Evolutionary conservation across 1,284 basidiomycete species (phyloP).

Genomic region (Ustilago loliicola): DNA sequence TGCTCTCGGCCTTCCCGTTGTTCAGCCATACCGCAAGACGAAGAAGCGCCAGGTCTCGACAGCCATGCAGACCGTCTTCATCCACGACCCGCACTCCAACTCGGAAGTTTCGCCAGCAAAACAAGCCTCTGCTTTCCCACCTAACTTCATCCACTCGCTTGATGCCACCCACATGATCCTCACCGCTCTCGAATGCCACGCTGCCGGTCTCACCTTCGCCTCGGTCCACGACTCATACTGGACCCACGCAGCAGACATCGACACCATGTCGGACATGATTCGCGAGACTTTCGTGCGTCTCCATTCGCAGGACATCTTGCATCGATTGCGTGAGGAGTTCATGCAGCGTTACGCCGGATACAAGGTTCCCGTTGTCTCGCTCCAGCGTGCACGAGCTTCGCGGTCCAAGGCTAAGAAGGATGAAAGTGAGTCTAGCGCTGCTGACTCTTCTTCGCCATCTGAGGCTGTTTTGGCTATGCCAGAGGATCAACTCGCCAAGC

Average conservation of each 20-base stretch:
- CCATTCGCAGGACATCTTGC: conserved; percentile 87
- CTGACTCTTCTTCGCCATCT: conserved; percentile 16
- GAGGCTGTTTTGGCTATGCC: conserved; percentile 37
- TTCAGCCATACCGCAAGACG: conserved; percentile 92
- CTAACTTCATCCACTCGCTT: conserved; percentile 97
- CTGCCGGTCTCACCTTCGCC: conserved; percentile 79
- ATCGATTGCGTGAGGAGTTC: conserved; percentile 72
- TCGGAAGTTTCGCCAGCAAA: conserved; percentile 86
- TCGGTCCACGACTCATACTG: conserved; percentile 99
- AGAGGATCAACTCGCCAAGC: conserved; percentile 43
- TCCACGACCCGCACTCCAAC: conserved; percentile 86
- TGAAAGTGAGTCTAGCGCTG: conserved; percentile 3
- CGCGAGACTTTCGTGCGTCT: conserved; percentile 93
- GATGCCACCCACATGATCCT: conserved; percentile 99
- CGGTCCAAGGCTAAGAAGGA: conserved; percentile 16
- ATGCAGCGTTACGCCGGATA: conserved; percentile 61
- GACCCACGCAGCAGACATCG: conserved; percentile 92
- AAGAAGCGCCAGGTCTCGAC: conserved; percentile 82
- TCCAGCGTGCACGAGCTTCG: conserved; percentile 10
- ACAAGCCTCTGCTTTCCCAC: conserved; percentile 96
- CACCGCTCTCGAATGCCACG: conserved; percentile 84
- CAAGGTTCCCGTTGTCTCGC: conserved; percentile 57
- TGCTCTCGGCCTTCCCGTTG: conserved; percentile 91
- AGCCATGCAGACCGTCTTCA: conserved; percentile 89
- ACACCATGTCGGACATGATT: conserved; percentile 89